Conservation (phyloP, 2,329 filamentous ascomycete species). For the Iodosphaeria phyllophila region DNA sequence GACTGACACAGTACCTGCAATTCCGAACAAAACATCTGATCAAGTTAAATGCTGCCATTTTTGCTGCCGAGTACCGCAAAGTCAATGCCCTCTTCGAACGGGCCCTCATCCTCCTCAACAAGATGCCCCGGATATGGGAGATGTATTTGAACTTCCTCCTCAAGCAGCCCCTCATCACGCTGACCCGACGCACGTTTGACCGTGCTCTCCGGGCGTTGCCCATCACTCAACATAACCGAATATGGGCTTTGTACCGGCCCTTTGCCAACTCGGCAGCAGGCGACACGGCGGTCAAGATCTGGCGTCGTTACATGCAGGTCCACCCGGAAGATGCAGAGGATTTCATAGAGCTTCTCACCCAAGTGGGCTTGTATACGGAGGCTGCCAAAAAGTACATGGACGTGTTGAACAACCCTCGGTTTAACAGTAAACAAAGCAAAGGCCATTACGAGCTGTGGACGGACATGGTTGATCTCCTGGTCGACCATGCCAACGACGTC, state of each 20-base stretch:
- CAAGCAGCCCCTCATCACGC: conserved; percentile 78
- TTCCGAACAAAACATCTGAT: conserved; percentile 68
- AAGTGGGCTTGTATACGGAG: conserved; percentile 73
- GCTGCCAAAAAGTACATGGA: conserved; percentile 83
- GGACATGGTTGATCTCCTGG: conserved; percentile 89
- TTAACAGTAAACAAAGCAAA: conserved; percentile 84
- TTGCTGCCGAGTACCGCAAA: conserved; percentile 69
- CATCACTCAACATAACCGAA: conserved; percentile 84
- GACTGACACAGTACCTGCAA: conserved; percentile 49
- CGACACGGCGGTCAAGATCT: conserved; percentile 79
- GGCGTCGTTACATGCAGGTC: conserved; percentile 91
- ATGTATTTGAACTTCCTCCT: conserved; percentile 87
- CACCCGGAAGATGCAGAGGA: conserved; percentile 92
- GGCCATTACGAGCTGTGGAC: conserved; percentile 95
- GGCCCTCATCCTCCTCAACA: conserved; percentile 83
- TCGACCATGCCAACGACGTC: conserved; percentile 75
- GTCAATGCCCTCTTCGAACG: conserved; percentile 91
- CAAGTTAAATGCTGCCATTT: conserved; percentile 66
- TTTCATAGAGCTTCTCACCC: conserved; percentile 74
- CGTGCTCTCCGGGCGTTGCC: conserved; percentile 79
- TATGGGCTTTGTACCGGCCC: conserved; percentile 80
- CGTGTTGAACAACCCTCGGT: conserved; percentile 75
- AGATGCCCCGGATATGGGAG: conserved; percentile 98
- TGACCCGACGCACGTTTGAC: conserved; percentile 77
- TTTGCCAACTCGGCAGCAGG: conserved; percentile 87